Evolutionary conservation across 2,329 filamentous ascomycete genomes (phyloP), one percentile per base, ranked within the genome.

Genomic region (Phaeophleospora eucalypticola): DNA sequence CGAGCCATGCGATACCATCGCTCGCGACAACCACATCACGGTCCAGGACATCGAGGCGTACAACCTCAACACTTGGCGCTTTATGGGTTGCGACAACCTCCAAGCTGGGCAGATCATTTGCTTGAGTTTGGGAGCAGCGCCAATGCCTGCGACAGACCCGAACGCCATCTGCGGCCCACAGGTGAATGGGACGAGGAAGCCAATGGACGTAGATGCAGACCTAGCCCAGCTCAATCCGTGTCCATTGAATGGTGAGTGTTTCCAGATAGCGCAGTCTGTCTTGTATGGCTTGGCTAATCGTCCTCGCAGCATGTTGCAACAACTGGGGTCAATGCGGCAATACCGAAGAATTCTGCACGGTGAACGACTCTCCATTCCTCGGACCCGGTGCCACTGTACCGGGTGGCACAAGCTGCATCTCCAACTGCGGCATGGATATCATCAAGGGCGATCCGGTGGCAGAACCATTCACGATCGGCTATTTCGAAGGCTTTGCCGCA

Each of bases 151-250:
- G 1, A 46, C 62, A 2, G 49, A 71, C 2, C 19, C 58, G 1
- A 66, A 68, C 37, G 68, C 69, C 12, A 49, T 66, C 0, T 76
- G 76, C 54, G 76, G 77, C 0, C 76, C 75, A 1, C 63, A 69
- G 36, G n/a, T n/a, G n/a, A n/a, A n/a, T n/a, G n/a, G n/a, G n/a
- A n/a, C n/a, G n/a, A n/a, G n/a, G n/a, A n/a, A n/a, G n/a, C n/a
- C n/a, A n/a, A n/a, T n/a, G n/a, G n/a, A n/a, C n/a, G n/a, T n/a
- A n/a, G n/a, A n/a, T n/a, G n/a, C n/a, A n/a, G n/a, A n/a, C n/a
- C n/a, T n/a, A n/a, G n/a, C n/a, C n/a, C n/a, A n/a, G n/a, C n/a
- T n/a, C n/a, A n/a, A n/a, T n/a, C n/a, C n/a, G n/a, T n/a, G n/a
- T n/a, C n/a, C n/a, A n/a, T n/a, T n/a, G n/a, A n/a, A n/a, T n/a